Conservation (phyloP, 192 early-diverging fungal genomes). For the Coemansia sp. region DNA sequence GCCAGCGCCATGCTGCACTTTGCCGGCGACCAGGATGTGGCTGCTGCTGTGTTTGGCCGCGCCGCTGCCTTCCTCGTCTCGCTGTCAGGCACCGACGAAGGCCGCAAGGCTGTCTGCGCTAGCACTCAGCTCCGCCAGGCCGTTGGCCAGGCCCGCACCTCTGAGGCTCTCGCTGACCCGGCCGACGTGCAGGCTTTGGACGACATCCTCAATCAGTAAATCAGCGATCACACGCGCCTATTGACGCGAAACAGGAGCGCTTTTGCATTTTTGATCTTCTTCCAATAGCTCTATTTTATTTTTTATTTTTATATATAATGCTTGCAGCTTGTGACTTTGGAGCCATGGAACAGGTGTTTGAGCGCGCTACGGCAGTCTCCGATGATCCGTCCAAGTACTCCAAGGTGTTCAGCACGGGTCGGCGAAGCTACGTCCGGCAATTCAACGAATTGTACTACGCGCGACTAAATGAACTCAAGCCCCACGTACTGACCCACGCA, state of each 20-base stretch:
- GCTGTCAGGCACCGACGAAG: constrained; percentile 24
- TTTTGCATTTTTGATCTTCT: not conserved
- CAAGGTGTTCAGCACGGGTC: constrained; percentile 35
- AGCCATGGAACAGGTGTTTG: not conserved
- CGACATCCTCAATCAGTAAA: not conserved
- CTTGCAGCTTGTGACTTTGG: not conserved
- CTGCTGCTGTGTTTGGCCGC: constrained; percentile 32
- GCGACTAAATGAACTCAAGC: constrained; percentile 68
- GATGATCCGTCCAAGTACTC: constrained; percentile 1
- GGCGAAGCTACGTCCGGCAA: constrained; percentile 75
- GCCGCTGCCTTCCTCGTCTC: constrained; percentile 27
- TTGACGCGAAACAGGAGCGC: constrained; percentile 7
- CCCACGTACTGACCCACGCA: constrained; percentile 62
- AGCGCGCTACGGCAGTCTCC: not conserved
- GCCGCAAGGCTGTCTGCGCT: constrained; percentile 14
- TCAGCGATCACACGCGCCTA: not conserved
- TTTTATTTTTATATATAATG: constrained; percentile 7
- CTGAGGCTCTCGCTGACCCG: not conserved
- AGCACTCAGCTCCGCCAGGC: constrained; percentile 15
- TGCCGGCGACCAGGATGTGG: constrained; percentile 39
- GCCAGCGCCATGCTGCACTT: constrained; percentile 54
- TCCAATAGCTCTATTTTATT: not conserved
- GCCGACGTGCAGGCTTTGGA: constrained; percentile 15
- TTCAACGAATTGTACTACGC: constrained; percentile 86
- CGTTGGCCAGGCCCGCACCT: constrained; percentile 13